Percentiles rank a stretch among this genome's conserved stretches.
phyloP scores from a whole-genome alignment of 139 green algal species.

The Eudorina sp. region DNA sequence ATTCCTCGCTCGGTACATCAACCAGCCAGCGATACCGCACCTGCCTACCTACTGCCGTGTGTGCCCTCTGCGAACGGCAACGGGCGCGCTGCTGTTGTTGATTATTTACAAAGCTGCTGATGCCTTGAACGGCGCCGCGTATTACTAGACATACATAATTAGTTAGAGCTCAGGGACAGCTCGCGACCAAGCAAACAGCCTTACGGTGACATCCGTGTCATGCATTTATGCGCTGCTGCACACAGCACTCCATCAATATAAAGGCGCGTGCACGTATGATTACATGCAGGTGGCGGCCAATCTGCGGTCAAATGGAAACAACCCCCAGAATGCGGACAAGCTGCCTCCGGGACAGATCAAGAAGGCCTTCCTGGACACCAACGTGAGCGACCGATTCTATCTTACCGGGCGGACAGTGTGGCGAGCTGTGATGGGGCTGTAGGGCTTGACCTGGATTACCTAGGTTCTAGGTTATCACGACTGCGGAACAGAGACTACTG shows the following conservation, averaged over 20 bases:
- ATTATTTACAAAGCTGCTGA: too few relatives aligned
- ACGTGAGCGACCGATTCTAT: not conserved
- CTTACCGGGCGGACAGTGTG: not conserved
- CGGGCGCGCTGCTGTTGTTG: too few relatives aligned
- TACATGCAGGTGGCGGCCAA: constrained; percentile 11
- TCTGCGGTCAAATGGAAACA: not conserved
- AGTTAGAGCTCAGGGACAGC: not conserved
- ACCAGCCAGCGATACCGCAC: too few relatives aligned
- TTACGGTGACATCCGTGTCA: not conserved
- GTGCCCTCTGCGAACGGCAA: too few relatives aligned
- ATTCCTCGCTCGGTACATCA: too few relatives aligned
- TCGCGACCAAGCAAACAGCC: not conserved
- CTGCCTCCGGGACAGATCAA: not conserved
- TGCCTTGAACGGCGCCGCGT: too few relatives aligned
- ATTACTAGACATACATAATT: not conserved
- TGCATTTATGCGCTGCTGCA: too few relatives aligned
- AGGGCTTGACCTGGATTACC: not conserved
- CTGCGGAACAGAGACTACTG: too few relatives aligned
- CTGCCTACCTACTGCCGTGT: too few relatives aligned
- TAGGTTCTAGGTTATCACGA: not conserved
- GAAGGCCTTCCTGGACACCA: not conserved
- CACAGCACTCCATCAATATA: too few relatives aligned
- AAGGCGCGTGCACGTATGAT: too few relatives aligned
- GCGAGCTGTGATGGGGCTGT: not conserved
- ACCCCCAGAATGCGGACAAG: not conserved